A percentile compares a stretch with the other conserved stretches of the same genome.
These are phyloP conservation scores for Acer campestre DNA, from an alignment of 345 rosid species.

Conservation along the genomic window DNA sequence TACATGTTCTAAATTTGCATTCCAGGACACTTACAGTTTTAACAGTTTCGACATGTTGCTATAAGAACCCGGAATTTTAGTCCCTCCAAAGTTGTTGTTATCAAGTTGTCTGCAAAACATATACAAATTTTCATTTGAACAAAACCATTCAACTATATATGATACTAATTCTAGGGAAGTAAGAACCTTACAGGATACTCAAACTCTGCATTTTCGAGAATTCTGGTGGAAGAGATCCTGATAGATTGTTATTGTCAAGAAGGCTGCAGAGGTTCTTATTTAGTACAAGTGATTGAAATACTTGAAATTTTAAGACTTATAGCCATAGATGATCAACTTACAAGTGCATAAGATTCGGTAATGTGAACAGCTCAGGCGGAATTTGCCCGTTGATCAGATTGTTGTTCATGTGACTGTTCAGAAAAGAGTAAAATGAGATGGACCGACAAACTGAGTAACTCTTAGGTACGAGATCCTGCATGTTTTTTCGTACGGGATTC, in stretches of 20 bases:
- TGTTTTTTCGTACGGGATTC: no score
- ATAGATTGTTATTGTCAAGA: constrained; percentile 85
- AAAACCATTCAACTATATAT: not conserved
- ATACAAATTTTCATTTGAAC: constrained; percentile 12
- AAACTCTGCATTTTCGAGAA: constrained; percentile 63
- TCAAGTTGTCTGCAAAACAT: constrained; percentile 76
- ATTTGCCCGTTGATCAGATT: constrained; percentile 90
- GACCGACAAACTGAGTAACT: no score
- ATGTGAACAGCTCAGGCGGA: constrained; percentile 72
- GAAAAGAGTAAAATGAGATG: constrained; percentile 22
- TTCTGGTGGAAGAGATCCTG: constrained; percentile 85
- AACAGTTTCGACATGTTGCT: constrained; percentile 71
- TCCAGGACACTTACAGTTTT: constrained; percentile 43
- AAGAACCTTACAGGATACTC: constrained; percentile 66
- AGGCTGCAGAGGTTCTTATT: constrained; percentile 52
- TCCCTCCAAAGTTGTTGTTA: constrained; percentile 81
- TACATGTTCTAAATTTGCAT: not conserved
- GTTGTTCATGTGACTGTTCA: constrained; percentile 94
- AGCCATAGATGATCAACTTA: constrained; percentile 44
- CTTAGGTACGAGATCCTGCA: no score
- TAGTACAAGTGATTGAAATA: no score
- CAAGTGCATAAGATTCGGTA: constrained; percentile 89
- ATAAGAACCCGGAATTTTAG: constrained; percentile 70
- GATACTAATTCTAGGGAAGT: constrained; percentile 11
- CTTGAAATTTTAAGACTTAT: not conserved